A percentile compares a stretch with the other conserved stretches of the same genome.
Evolutionary conservation across 164 flowering plant genomes (phyloP).

Genomic region (Cinnamomum micranthum): DNA sequence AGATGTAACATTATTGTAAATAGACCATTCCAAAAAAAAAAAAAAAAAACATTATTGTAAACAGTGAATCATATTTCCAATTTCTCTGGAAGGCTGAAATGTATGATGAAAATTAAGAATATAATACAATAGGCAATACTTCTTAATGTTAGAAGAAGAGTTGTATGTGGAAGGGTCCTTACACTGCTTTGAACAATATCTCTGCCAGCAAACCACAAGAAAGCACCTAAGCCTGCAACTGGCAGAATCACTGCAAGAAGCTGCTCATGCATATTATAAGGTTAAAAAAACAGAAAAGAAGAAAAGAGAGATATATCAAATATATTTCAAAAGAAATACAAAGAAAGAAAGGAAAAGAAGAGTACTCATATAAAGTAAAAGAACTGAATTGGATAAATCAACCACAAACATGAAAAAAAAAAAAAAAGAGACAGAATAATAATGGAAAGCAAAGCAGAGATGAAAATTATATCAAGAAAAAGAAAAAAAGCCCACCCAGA

Average conservation of each 20-base stretch:
- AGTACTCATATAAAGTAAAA: neutral
- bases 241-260: slow-evolving; percentile 69
- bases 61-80: too few species aligned
- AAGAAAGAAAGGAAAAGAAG: neutral
- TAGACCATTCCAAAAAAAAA: too few species aligned
- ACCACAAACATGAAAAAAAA: neutral
- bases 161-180: slow-evolving; percentile 28
- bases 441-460: too few species aligned
- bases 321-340: neutral
- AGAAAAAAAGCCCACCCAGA: neutral
- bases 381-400: neutral
- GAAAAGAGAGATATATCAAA: neutral
- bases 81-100: too few species aligned
- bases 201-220: slow-evolving; percentile 88
- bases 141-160: neutral
- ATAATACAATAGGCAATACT: neutral
- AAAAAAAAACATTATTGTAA: neutral
- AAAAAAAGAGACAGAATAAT: neutral
- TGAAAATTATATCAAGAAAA: neutral
- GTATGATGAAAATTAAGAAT: too few species aligned
- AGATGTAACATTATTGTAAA: neutral
- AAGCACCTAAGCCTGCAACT: slow-evolving; percentile 73
- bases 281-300: neutral
- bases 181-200: slow-evolving; percentile 80
- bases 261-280: slow-evolving; percentile 29